phyloP scores from a whole-genome alignment of 352 stramenopile species.

The Phytophthora ohioensis region DNA sequence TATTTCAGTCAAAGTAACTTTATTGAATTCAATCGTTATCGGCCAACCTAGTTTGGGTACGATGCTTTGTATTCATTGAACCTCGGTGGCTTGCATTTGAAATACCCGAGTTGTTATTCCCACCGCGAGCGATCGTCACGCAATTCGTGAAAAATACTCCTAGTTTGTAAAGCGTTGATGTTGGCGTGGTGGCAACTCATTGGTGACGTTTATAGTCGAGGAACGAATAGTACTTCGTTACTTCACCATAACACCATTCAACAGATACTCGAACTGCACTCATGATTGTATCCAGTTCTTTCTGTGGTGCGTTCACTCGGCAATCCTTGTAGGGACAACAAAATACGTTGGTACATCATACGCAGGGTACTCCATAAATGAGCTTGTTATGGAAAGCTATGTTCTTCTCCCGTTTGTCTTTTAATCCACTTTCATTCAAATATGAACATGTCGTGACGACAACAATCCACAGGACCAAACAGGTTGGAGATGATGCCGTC shows the following conservation, averaged over 20 bases:
- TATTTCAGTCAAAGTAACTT: no score
- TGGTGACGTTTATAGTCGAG: slow-evolving; percentile 18
- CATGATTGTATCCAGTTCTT: slow-evolving; percentile 2
- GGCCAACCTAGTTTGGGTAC: no score
- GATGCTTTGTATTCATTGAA: slow-evolving; percentile 13
- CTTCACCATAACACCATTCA: slow-evolving; percentile 14
- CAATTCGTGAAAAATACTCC: slow-evolving; percentile 21
- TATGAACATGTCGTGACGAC: slow-evolving; percentile 22
- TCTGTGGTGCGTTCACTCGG: background rate
- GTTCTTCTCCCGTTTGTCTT: slow-evolving; percentile 1
- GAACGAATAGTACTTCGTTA: slow-evolving; percentile 17
- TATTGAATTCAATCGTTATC: no score
- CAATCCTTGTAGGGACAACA: slow-evolving; percentile 23
- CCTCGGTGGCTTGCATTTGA: slow-evolving; percentile 6
- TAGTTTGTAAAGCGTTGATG: slow-evolving; percentile 12
- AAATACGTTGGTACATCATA: slow-evolving; percentile 15
- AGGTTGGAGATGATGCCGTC: slow-evolving; percentile 13
- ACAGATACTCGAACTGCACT: slow-evolving; percentile 6
- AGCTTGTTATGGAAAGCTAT: slow-evolving; percentile 14
- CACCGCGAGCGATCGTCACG: slow-evolving; percentile 5
- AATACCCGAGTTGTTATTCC: slow-evolving; percentile 24
- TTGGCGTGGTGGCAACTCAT: slow-evolving; percentile 10
- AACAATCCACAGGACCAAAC: slow-evolving; percentile 7
- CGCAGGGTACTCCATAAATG: slow-evolving; percentile 5
- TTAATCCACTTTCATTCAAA: slow-evolving; percentile 16